Evolutionary conservation across 164 flowering plant genomes (phyloP).

Genomic region (Tetrastigma voinierianum): DNA sequence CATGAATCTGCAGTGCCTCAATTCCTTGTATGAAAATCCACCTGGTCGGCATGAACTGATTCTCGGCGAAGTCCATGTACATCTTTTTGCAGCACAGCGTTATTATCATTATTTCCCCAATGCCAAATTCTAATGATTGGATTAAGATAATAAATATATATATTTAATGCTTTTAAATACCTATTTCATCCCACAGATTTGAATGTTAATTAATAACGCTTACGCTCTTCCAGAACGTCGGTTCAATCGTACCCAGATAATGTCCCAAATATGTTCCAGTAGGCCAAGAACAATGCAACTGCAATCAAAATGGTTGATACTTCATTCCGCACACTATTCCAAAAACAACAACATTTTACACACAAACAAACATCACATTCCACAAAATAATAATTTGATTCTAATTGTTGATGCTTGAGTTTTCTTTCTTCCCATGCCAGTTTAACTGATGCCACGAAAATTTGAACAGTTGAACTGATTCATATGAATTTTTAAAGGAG

Average conservation of each 20-base stretch:
- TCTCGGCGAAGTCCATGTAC: conserved; percentile 4
- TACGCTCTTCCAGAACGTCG: neutral
- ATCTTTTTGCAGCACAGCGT: conserved; percentile 8
- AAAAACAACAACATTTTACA: too few relatives aligned
- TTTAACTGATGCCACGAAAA: too few relatives aligned
- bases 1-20: conserved; percentile 26
- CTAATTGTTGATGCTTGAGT: too few relatives aligned
- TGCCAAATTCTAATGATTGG: neutral
- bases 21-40: conserved; percentile 17
- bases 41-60: conserved; percentile 18
- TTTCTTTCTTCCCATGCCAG: too few relatives aligned
- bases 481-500: too few relatives aligned
- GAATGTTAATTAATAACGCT: too few relatives aligned
- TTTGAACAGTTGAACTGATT: too few relatives aligned
- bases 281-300: conserved; percentile 30
- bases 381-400: too few relatives aligned
- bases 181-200: neutral
- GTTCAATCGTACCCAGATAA: conserved; percentile 2
- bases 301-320: conserved; percentile 19
- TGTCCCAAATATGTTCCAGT: neutral
- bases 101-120: too few relatives aligned
- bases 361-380: too few relatives aligned
- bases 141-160: neutral
- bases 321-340: conserved; percentile 8
- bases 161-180: neutral